phyloP scores from a whole-genome alignment of 495 filamentous ascomycete species.

The Lasiosphaeria miniovina region DNA sequence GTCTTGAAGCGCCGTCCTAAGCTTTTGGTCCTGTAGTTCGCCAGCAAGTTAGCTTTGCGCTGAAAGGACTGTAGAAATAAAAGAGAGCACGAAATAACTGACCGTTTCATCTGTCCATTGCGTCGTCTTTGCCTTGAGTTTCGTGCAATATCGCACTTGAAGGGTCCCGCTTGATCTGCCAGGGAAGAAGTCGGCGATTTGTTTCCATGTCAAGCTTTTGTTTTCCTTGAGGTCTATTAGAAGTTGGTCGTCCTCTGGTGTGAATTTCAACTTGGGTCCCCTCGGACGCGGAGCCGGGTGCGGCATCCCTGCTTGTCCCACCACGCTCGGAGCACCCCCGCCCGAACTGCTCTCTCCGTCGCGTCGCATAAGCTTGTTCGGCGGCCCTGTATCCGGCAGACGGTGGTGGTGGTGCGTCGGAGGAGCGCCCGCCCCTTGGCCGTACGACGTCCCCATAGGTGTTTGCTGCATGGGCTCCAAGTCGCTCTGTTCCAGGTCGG shows the following conservation, averaged over 20 bases:
- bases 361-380: slow-evolving; percentile 53
- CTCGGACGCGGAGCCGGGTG: slow-evolving; percentile 68
- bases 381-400: slow-evolving; percentile 62
- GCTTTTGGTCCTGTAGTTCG: slow-evolving; percentile 62
- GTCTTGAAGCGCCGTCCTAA: slow-evolving; percentile 75
- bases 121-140: slow-evolving; percentile 87
- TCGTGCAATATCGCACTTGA: slow-evolving; percentile 92
- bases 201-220: slow-evolving; percentile 89
- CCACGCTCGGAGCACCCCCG: slow-evolving; percentile 63
- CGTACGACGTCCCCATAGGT: slow-evolving; percentile 43
- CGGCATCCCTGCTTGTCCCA: slow-evolving; percentile 82
- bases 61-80: not conserved
- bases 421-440: slow-evolving; percentile 32
- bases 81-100: slow-evolving; percentile 33
- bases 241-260: slow-evolving; percentile 79
- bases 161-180: slow-evolving; percentile 82
- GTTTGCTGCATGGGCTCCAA: slow-evolving; percentile 49
- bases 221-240: slow-evolving; percentile 88
- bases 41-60: slow-evolving; percentile 18
- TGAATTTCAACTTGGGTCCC: slow-evolving; percentile 86
- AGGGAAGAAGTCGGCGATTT: slow-evolving; percentile 92
- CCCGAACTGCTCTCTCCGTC: slow-evolving; percentile 45
- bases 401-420: slow-evolving; percentile 71
- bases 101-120: slow-evolving; percentile 91
- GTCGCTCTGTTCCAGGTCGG: slow-evolving; percentile 45